A percentile compares a stretch with the other conserved stretches of the same genome.
Conservation (phyloP, 108 stramenopile species). For the Pseudonitzschia pungens region DNA sequence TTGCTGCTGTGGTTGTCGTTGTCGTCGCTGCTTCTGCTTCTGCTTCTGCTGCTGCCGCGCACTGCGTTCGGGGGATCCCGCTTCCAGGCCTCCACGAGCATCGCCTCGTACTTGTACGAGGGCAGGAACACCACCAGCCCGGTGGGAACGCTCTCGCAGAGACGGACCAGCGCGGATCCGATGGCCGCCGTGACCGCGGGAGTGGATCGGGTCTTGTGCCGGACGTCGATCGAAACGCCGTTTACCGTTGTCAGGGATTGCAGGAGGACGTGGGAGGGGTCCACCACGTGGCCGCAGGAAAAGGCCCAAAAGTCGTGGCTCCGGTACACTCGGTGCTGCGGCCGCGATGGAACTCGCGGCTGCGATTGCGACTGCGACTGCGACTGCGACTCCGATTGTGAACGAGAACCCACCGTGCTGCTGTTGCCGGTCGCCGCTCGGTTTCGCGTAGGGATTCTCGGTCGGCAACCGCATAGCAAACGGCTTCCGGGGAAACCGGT, state of each 20-base stretch:
- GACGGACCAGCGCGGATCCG: constrained; percentile 67
- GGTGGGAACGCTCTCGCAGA: constrained; percentile 67
- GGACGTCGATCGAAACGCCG: constrained; percentile 75
- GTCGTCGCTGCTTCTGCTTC: background rate
- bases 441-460: background rate
- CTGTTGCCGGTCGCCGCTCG: too few species aligned
- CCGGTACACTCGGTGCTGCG: background rate
- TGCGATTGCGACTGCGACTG: background rate
- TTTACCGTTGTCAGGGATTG: constrained; percentile 25
- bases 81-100: constrained; percentile 80
- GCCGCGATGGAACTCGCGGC: too few species aligned
- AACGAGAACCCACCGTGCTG: too few species aligned
- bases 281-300: constrained; percentile 96
- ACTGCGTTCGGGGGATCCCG: background rate
- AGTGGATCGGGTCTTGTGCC: constrained; percentile 55
- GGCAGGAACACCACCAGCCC: constrained; percentile 96
- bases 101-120: constrained; percentile 90
- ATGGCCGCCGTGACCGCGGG: constrained; percentile 77
- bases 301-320: constrained; percentile 60
- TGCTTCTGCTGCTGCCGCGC: background rate
- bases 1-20: too few species aligned
- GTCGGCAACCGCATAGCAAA: too few species aligned
- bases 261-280: constrained; percentile 56
- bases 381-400: background rate
- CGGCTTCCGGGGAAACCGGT: too few species aligned